These are phyloP conservation scores for Myxozyma neglecta DNA, from an alignment of 805 yeast species.

Conservation along the genomic window DNA sequence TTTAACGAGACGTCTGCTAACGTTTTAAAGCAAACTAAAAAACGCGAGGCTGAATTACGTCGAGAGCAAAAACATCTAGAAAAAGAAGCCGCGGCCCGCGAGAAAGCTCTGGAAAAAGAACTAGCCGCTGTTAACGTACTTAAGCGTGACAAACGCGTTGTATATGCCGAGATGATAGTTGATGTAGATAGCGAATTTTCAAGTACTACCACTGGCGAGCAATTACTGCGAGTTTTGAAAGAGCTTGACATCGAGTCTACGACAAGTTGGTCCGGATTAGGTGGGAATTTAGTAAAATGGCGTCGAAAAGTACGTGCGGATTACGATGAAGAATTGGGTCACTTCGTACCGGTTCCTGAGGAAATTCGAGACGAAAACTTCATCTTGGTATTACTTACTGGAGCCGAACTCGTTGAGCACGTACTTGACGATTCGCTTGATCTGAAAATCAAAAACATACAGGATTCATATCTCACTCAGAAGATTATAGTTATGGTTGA, in stretches of 20 bases:
- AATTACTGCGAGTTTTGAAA: background rate
- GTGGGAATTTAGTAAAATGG: slow-evolving; percentile 27
- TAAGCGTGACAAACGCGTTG: slow-evolving; percentile 11
- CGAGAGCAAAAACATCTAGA: slow-evolving; percentile 3
- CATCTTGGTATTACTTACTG: slow-evolving; percentile 14
- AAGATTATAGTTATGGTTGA: slow-evolving; percentile 26
- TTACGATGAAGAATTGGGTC: slow-evolving; percentile 16
- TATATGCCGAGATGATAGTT: slow-evolving; percentile 29
- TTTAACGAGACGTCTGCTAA: background rate
- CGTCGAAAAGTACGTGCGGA: slow-evolving; percentile 24
- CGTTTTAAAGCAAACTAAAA: background rate
- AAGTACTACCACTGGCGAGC: slow-evolving; percentile 12
- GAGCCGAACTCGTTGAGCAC: slow-evolving; percentile 18
- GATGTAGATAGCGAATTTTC: slow-evolving; percentile 24
- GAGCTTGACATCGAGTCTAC: slow-evolving; percentile 9
- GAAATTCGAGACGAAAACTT: slow-evolving; percentile 23
- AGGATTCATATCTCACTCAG: slow-evolving; percentile 6
- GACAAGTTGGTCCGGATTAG: slow-evolving; percentile 15
- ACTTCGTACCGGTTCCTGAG: slow-evolving; percentile 28
- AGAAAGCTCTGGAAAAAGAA: slow-evolving; percentile 17
- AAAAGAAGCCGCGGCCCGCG: slow-evolving; percentile 20
- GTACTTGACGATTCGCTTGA: slow-evolving; percentile 16
- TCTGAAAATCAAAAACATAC: background rate
- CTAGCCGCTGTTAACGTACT: slow-evolving; percentile 24
- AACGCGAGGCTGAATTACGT: slow-evolving; percentile 4